Evolutionary conservation across 1,284 basidiomycete species (phyloP).

Genomic region (Kalmanozyma brasiliensis): DNA sequence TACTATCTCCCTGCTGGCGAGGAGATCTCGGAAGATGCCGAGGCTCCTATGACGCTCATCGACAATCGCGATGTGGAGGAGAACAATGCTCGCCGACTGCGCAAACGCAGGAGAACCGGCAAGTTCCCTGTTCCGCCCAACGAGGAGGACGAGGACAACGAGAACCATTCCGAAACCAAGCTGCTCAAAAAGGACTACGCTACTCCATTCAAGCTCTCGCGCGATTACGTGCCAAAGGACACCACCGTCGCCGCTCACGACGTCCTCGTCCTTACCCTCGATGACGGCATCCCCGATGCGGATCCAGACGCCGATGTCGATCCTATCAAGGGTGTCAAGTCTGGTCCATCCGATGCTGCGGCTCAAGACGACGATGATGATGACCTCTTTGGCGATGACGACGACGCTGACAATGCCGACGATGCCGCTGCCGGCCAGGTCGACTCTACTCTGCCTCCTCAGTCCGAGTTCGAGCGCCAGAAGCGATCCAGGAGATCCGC

Average conservation of each 20-base stretch:
- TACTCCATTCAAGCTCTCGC: conserved; percentile 54
- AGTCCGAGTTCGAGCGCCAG: conserved; percentile 51
- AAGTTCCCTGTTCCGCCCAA: conserved; percentile 43
- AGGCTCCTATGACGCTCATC: conserved; percentile 34
- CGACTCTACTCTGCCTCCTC: conserved; percentile 49
- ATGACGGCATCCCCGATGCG: conserved; percentile 56
- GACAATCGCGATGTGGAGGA: conserved; percentile 41
- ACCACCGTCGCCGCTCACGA: conserved; percentile 45
- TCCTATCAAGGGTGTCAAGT: conserved; percentile 39
- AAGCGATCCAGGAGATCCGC: conserved; percentile 41
- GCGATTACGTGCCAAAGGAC: conserved; percentile 59
- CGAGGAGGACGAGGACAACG: conserved; percentile 13
- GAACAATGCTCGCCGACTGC: conserved; percentile 51
- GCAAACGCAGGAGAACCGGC: conserved; percentile 59
- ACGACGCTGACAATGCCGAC: conserved; percentile 15
- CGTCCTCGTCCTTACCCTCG: conserved; percentile 56
- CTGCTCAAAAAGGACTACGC: conserved; percentile 45
- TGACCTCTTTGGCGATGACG: conserved; percentile 48
- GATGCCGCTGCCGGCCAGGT: conserved; percentile 15
- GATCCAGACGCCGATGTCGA: conserved; percentile 52
- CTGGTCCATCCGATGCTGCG: conserved; percentile 8
- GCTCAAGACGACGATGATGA: conserved; percentile 38
- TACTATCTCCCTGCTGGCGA: conserved; percentile 61
- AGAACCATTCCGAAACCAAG: conserved; percentile 17
- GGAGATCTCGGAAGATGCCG: conserved; percentile 42